Base-by-base conservation (phyloP, 2,329 filamentous ascomycete genomes). In the Fonsecaea monophora region DNA sequence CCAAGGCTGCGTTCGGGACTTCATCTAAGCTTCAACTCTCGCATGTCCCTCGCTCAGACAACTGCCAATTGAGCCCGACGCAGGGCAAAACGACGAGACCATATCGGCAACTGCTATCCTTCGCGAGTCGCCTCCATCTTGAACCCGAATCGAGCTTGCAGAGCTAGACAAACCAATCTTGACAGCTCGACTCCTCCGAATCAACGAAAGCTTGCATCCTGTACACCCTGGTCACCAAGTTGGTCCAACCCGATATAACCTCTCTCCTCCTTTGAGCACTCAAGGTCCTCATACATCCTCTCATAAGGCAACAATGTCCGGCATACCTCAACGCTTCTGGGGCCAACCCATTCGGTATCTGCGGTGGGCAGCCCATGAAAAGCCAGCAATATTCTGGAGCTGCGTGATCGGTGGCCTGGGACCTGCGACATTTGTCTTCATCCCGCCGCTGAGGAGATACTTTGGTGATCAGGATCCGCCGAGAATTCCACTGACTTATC, bases 361-460 rank as follows among this genome's bases (percentile, higher is more conserved):
- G 75, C 90, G 90, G 81, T 98, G 94, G 92, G 89, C 93, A 61
- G 86, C 91, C 59, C 90, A 92, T 82, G 90, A 95, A 80, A 91
- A 91, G 79, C 95, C 95, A 60, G 93, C 93, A 67, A 90, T 93
- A 82, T 96, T 97, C 85, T 98, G 89, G 86, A 92, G 92, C 74
- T 82, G 92, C 75, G 77, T 92, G 66, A 82, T 98, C 72, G 94
- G 92, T 73, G 82, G 80, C 71, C 75, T 87, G 63, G 93, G 93
- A 10, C 95, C 94, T 40, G 79, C 91, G 65, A 82, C 87, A 65
- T 82, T 96, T 70, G 78, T 90, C 67, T 83, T 86, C 64, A 89
- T 92, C 0, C 93, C 94, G 53, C 90, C 92, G 56, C 83, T 96
- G 73, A 84, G 94, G 78, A 81, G 83, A 69, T 84, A 82, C 70